phyloP scores from a whole-genome alignment of 345 rosid genomes.

The Lepidium sativum region DNA sequence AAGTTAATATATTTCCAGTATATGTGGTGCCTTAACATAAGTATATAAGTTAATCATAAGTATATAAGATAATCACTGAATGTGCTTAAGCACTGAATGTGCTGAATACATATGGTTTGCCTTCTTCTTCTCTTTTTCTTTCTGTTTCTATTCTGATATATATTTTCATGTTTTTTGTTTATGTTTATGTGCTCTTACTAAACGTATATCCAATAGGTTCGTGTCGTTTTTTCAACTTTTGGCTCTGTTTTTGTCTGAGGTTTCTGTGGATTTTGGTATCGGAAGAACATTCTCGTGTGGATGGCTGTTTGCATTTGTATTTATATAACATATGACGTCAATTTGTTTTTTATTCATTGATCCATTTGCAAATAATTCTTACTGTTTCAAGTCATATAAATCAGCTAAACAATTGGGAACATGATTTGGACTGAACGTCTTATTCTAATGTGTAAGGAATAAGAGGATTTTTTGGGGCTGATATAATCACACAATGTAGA shows the following conservation, averaged over 20 bases:
- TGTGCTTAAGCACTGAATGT: too few relatives aligned
- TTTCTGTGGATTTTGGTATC: not conserved
- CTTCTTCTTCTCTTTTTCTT: not conserved
- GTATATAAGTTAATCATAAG: too few relatives aligned
- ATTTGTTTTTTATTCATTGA: not conserved
- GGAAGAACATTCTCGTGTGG: too few relatives aligned
- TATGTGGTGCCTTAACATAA: too few relatives aligned
- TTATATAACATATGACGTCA: not conserved
- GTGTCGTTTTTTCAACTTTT: not conserved
- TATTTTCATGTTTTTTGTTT: not conserved
- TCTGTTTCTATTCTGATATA: too few relatives aligned
- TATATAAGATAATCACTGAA: too few relatives aligned
- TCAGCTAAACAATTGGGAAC: not conserved
- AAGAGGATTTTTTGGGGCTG: not conserved
- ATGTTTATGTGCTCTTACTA: not conserved
- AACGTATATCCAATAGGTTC: not conserved
- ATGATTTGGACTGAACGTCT: not conserved
- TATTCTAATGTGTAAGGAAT: not conserved
- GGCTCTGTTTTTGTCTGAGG: not conserved
- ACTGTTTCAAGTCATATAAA: not conserved
- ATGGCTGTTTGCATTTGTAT: not conserved
- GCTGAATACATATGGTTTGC: conserved; percentile 88
- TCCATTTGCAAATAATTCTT: not conserved
- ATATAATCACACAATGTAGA: not conserved
- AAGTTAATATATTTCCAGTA: too few relatives aligned